These are phyloP conservation scores for Thermothelomyces thermophilus DNA, from an alignment of 2,329 filamentous ascomycete species.

Conservation along the genomic window DNA sequence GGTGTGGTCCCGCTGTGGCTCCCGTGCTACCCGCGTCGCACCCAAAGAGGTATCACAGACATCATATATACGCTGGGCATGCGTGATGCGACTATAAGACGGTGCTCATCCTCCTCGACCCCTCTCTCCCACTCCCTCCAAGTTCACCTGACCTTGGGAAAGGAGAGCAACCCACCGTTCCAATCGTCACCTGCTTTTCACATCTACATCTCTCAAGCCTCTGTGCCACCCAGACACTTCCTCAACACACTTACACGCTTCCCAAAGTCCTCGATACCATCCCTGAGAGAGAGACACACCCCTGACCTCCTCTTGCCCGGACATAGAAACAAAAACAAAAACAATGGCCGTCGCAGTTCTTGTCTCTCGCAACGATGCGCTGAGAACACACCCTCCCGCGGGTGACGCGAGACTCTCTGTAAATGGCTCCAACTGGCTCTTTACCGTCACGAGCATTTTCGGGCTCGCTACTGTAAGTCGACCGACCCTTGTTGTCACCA, in stretches of 20 bases:
- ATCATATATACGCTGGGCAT: background rate
- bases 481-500: background rate
- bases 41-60: background rate
- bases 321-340: background rate
- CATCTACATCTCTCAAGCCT: background rate
- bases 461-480: slow-evolving; percentile 39
- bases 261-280: too few species aligned
- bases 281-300: too few species aligned
- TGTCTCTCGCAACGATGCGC: slow-evolving; percentile 38
- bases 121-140: too few species aligned
- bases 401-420: slow-evolving; percentile 36
- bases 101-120: background rate
- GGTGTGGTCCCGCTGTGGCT: too few species aligned
- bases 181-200: background rate
- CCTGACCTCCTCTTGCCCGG: background rate
- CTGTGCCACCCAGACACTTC: too few species aligned
- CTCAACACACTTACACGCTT: too few species aligned
- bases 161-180: too few species aligned
- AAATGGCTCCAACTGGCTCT: slow-evolving; percentile 50
- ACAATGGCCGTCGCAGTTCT: slow-evolving; percentile 22
- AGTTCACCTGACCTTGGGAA: too few species aligned
- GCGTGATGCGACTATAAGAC: slow-evolving; percentile 7
- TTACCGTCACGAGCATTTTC: slow-evolving; percentile 46
- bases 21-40: background rate
- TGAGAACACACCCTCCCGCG: slow-evolving; percentile 40